Evolutionary conservation across 1,284 basidiomycete genomes (phyloP).

Genomic region (Polyporus tsugae): DNA sequence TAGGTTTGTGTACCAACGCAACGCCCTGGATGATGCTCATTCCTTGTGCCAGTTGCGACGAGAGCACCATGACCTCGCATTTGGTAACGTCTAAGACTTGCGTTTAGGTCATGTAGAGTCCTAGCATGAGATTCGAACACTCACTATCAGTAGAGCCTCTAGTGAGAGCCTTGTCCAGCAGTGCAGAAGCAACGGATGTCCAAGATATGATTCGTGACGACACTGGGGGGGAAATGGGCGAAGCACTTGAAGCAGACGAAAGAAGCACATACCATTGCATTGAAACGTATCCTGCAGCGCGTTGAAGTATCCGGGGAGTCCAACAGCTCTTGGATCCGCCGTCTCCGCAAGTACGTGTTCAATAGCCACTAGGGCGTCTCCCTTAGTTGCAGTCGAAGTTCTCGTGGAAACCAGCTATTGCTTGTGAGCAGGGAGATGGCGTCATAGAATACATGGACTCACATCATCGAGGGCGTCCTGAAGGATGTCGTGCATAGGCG

Average conservation of each 20-base stretch:
- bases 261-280: constrained; percentile 69
- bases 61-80: constrained; percentile 51
- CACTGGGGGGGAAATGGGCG: constrained; percentile 50
- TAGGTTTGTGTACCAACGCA: constrained; percentile 71
- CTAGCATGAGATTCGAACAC: not conserved
- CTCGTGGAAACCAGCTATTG: constrained; percentile 69
- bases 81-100: constrained; percentile 47
- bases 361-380: constrained; percentile 60
- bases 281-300: constrained; percentile 78
- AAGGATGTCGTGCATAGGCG: constrained; percentile 53
- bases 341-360: constrained; percentile 67
- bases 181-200: constrained; percentile 43
- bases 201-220: constrained; percentile 65
- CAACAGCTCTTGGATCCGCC: constrained; percentile 46
- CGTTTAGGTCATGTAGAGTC: too few relatives aligned
- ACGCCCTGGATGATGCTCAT: constrained; percentile 83
- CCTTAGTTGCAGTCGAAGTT: constrained; percentile 57
- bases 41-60: constrained; percentile 61
- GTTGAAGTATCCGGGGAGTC: constrained; percentile 62
- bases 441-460: constrained; percentile 35
- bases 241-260: not conserved
- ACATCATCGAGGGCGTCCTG: constrained; percentile 74
- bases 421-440: constrained; percentile 4
- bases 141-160: constrained; percentile 41
- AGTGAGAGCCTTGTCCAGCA: constrained; percentile 36